phyloP scores from a whole-genome alignment of 306 rosid genomes.

The Myrica gale region DNA sequence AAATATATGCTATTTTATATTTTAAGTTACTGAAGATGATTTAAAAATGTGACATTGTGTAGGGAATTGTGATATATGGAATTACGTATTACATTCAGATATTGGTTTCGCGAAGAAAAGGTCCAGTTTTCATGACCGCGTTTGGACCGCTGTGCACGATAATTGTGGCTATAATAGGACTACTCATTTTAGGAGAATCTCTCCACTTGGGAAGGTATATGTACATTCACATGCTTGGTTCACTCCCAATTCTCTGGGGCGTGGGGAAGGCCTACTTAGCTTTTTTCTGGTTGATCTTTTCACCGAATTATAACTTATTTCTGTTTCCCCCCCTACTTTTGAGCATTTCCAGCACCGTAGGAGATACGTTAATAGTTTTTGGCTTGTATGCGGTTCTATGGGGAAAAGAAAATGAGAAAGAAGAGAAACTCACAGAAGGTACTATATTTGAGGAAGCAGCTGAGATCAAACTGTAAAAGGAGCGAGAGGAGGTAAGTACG shows the following conservation, averaged over 20 bases:
- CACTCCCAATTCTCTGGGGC: no score
- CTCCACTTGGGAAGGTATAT: conserved; percentile 30
- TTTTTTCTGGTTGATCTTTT: background rate
- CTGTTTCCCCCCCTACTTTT: background rate
- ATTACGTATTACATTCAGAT: conserved; percentile 8
- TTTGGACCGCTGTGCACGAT: conserved; percentile 24
- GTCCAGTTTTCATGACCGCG: conserved; percentile 34
- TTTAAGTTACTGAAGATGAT: no score
- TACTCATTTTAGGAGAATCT: conserved; percentile 23
- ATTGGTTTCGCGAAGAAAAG: conserved; percentile 14
- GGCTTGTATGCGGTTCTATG: conserved; percentile 28
- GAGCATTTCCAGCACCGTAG: conserved; percentile 13
- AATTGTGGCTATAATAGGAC: conserved; percentile 17
- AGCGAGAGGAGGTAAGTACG: background rate
- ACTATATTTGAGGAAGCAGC: background rate
- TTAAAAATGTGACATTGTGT: background rate
- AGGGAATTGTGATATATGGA: conserved; percentile 30
- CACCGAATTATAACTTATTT: background rate
- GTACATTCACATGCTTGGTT: background rate
- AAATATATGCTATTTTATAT: no score
- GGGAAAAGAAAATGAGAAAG: conserved; percentile 26
- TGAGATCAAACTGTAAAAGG: background rate
- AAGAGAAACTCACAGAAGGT: background rate
- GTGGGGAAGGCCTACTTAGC: background rate
- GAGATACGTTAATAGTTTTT: conserved; percentile 20